Base-by-base conservation (phyloP, 345 rosid species). In the Conringia planisiliqua region DNA sequence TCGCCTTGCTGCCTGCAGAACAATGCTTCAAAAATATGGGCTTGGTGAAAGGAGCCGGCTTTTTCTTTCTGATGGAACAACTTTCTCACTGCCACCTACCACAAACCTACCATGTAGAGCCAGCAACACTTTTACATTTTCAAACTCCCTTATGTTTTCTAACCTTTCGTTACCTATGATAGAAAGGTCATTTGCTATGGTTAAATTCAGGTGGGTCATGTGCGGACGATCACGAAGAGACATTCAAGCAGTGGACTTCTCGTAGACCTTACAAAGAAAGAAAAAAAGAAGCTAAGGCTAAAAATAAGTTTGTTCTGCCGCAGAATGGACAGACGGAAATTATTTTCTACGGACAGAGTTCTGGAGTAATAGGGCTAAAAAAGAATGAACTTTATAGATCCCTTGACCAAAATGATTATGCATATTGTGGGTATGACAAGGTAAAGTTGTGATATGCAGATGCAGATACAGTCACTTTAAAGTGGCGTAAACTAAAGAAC, bases 1-100 rank as follows among this genome's bases (percentile, higher is more conserved):
- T 66, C 92, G 99, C 32, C 79, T 95, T 22, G 97, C 97, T 5
- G 93, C 97, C 78, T 92, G 97, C 78, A 87, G 93, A 86, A 92
- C 97, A 4, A 57, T 92, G 86, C 71, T 95, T 68, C 97, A 76
- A 70, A 95, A 92, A 73, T 95, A 95, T 83, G 82, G 72, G 3
- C 69, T 90, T 47, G 99, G 90, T 46, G 81, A 89, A 61, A 74
- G 83, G 60, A 86, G 93, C 79, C 78, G 96, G 2, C 90, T 95
- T 68, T 95, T 95, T 72, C 90, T 90, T 67, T 93, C 93, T 39
- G 93, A 95, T 54, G 97, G 97, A 59, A 87, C 92, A 6, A 32
- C 70, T 62, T 95, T 92, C 83, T 87, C 93, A 6, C 80, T 90
- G 50, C 73, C 76, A 51, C 97, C 97, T 47, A 42, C 71, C 63